A percentile compares a stretch with the other conserved stretches of the same genome.
Conservation (phyloP, 106 monocot genomes). For the Vanilla planifolia region DNA sequence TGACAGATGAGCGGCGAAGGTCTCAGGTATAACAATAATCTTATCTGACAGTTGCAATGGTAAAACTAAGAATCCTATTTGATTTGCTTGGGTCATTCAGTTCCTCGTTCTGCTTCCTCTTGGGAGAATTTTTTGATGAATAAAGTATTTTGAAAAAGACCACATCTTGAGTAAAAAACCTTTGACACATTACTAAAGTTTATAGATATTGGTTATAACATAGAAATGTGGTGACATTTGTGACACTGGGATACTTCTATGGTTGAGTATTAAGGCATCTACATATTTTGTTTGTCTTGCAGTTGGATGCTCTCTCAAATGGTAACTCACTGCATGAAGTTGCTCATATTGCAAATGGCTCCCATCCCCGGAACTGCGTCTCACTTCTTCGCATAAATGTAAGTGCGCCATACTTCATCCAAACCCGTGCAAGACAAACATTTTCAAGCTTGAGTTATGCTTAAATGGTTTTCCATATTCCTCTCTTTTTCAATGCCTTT, state of each 20-base stretch:
- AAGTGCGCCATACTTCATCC: slow-evolving; percentile 6
- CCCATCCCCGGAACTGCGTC: slow-evolving; percentile 87
- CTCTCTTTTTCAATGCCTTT: neutral
- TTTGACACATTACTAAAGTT: too few species aligned
- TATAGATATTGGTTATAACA: too few species aligned
- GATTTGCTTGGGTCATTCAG: neutral
- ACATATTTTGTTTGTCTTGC: slow-evolving; percentile 3
- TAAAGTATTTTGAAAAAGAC: too few species aligned
- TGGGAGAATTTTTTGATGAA: too few species aligned
- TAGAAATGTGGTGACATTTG: neutral
- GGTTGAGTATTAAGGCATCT: neutral
- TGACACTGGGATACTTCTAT: neutral
- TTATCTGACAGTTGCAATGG: neutral
- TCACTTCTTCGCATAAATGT: slow-evolving; percentile 94
- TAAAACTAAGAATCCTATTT: neutral
- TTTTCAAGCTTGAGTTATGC: neutral
- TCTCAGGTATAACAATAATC: slow-evolving; percentile 48
- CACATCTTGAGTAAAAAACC: too few species aligned
- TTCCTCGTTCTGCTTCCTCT: too few species aligned
- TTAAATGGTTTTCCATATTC: neutral
- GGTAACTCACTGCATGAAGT: slow-evolving; percentile 89
- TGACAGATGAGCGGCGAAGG: slow-evolving; percentile 73
- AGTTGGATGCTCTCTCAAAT: slow-evolving; percentile 80
- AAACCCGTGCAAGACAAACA: neutral
- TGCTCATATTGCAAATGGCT: slow-evolving; percentile 96